Evolutionary conservation across 2,329 filamentous ascomycete genomes (phyloP).

Genomic region (Ascochyta clinopodiicola): DNA sequence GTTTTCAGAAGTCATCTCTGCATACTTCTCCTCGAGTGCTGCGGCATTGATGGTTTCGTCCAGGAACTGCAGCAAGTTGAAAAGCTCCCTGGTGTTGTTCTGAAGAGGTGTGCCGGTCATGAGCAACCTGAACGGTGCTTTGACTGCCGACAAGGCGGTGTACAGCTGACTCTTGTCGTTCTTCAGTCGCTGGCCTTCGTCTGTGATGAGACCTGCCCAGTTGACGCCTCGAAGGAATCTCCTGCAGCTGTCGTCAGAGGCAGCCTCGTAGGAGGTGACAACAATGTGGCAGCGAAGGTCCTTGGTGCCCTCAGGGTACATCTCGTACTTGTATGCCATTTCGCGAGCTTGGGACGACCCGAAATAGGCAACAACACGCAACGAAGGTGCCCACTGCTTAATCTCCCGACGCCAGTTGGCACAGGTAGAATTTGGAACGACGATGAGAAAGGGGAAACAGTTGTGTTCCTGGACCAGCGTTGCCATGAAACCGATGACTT

Average conservation of each 20-base stretch:
- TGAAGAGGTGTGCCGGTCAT: slow-evolving; percentile 90
- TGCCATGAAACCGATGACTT: slow-evolving; percentile 83
- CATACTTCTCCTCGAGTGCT: slow-evolving; percentile 75
- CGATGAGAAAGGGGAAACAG: slow-evolving; percentile 91
- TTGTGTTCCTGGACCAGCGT: slow-evolving; percentile 66
- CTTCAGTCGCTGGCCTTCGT: slow-evolving; percentile 94
- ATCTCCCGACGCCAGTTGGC: slow-evolving; percentile 98
- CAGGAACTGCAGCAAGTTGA: slow-evolving; percentile 95
- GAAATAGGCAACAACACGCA: slow-evolving; percentile 92
- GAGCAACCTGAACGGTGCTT: slow-evolving; percentile 81
- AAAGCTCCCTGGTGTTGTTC: slow-evolving; percentile 93
- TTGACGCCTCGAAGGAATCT: slow-evolving; percentile 72
- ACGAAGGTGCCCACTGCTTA: slow-evolving; percentile 85
- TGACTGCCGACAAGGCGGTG: slow-evolving; percentile 72
- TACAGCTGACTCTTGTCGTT: slow-evolving; percentile 89
- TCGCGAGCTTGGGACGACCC: slow-evolving; percentile 77
- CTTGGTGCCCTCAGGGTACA: slow-evolving; percentile 71
- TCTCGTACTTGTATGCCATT: slow-evolving; percentile 80
- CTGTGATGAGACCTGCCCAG: slow-evolving; percentile 89
- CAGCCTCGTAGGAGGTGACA: slow-evolving; percentile 92
- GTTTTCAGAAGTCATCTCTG: slow-evolving; percentile 81
- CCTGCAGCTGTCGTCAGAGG: slow-evolving; percentile 73
- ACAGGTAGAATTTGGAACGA: slow-evolving; percentile 93
- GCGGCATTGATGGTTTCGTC: slow-evolving; percentile 75
- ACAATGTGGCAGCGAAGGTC: slow-evolving; percentile 88